phyloP scores from a whole-genome alignment of 495 filamentous ascomycete genomes.

The Tuber aestivum region DNA sequence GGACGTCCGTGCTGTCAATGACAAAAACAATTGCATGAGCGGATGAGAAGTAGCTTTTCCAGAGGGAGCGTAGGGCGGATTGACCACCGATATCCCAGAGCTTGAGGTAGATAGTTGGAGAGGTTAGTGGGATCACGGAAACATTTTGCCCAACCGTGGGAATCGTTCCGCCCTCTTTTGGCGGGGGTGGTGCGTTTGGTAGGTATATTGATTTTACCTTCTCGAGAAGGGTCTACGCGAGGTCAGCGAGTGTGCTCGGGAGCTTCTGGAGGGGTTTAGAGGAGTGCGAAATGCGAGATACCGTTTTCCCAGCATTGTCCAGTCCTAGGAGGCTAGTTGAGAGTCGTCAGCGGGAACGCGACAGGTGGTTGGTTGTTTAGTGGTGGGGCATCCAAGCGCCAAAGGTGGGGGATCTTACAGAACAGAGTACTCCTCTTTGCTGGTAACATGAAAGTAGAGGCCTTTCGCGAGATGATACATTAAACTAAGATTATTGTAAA shows the following conservation, averaged over 20 bases:
- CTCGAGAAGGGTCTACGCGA: slow-evolving; percentile 71
- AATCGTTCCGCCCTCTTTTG: slow-evolving; percentile 67
- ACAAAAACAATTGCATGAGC: slow-evolving; percentile 97
- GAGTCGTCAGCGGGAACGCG: slow-evolving; percentile 2
- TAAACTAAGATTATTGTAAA: slow-evolving; percentile 4
- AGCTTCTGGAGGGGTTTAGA: background rate
- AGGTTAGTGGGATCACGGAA: slow-evolving; percentile 72
- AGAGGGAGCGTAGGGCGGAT: slow-evolving; percentile 77
- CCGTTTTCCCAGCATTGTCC: slow-evolving; percentile 95
- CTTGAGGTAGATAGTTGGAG: slow-evolving; percentile 91
- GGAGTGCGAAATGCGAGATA: slow-evolving; percentile 3
- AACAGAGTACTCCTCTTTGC: slow-evolving; percentile 98
- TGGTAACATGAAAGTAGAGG: slow-evolving; percentile 86
- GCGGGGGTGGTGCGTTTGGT: slow-evolving; percentile 53
- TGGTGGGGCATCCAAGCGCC: background rate
- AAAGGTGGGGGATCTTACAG: slow-evolving; percentile 47
- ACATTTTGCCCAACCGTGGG: slow-evolving; percentile 98
- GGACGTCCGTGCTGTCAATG: slow-evolving; percentile 86
- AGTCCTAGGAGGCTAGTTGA: slow-evolving; percentile 69
- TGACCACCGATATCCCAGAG: slow-evolving; percentile 98
- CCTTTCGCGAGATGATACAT: slow-evolving; percentile 99
- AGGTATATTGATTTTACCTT: slow-evolving; percentile 86
- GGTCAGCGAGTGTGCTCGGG: slow-evolving; percentile 4
- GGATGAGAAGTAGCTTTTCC: slow-evolving; percentile 89
- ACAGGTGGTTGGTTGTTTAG: slow-evolving; percentile 19